Evolutionary conservation across 2,329 filamentous ascomycete species (phyloP).

Genomic region (Fonsecaea monophora): DNA sequence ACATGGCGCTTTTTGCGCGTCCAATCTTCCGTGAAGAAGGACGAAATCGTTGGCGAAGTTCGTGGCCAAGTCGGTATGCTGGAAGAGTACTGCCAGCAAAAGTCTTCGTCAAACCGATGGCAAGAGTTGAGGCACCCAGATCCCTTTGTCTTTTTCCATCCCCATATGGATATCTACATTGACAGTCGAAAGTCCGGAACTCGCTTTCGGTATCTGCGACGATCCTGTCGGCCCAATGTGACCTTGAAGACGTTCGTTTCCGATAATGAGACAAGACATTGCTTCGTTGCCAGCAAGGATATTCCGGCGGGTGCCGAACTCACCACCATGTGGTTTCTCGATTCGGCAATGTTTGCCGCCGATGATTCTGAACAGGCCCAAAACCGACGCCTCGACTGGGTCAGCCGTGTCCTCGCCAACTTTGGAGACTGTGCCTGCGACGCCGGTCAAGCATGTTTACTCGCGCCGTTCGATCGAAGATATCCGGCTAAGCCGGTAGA

Average conservation of each 20-base stretch:
- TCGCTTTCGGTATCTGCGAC: conserved; percentile 82
- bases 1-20: conserved; percentile 70
- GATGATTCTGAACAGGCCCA: conserved; percentile 37
- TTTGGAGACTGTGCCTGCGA: conserved; percentile 59
- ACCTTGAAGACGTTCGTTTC: conserved; percentile 84
- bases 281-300: conserved; percentile 81
- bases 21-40: conserved; percentile 58
- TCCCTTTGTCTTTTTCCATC: conserved; percentile 87
- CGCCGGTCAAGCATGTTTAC: conserved; percentile 46
- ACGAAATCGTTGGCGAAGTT: conserved; percentile 71
- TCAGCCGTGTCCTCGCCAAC: conserved; percentile 57
- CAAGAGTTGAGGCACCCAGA: conserved; percentile 64
- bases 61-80: conserved; percentile 79
- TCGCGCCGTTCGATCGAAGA: conserved; percentile 54
- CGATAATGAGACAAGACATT: conserved; percentile 82
- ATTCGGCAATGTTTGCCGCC: conserved; percentile 40
- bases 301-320: conserved; percentile 66
- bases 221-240: conserved; percentile 92
- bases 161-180: conserved; percentile 86
- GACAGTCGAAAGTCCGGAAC: conserved; percentile 90
- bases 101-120: conserved; percentile 67
- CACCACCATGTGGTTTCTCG: conserved; percentile 58
- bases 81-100: conserved; percentile 72
- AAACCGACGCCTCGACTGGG: conserved; percentile 50
- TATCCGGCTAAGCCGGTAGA: conserved; percentile 46